Base-by-base conservation (phyloP, 306 rosid genomes). In the Fragaria vesca region DNA sequence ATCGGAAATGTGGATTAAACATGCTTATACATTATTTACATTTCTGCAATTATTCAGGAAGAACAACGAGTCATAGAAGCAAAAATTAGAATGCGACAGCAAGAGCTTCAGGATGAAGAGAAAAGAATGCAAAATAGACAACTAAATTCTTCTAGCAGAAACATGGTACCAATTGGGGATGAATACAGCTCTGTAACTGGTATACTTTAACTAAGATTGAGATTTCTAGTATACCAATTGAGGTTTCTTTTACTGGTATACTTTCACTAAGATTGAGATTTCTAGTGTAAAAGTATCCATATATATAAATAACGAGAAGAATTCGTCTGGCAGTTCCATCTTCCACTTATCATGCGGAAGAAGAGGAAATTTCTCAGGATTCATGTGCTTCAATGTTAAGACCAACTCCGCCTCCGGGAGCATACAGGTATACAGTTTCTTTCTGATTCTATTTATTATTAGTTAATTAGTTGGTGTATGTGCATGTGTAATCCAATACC, bases 51-150 rank as follows among this genome's bases (percentile, higher is more conserved):
- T 80, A 66, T 74, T 80, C 80, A 93, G 98, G 99, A 96, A 81
- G 99, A 96, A 85, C 99, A 96, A 66, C 96, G 99, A 54, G 99
- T 96, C 78, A 96, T 96, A 71, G 99, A 96, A 87, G 99, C 99
- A 46, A 93, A 93, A 88, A 93, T 96, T 79, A 96, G 98, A 88
- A 96, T 93, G 76, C 93, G 93, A 45, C 93, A 86, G 83, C 89
- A 93, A 78, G 97, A 96, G 84, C 85, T 96, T 78, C 90, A 78
- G 82, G 98, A 91, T 79, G 99, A 96, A 78, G 97, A 90, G 81
- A 97, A 91, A 72, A 93, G 96, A 90, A 83, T 90, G 89, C 93
- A 86, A 73, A 90, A 88, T 86, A 91, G 96, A 82, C 86, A 84
- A 81, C 65, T 66, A 69, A 84, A 83, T 84, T 83, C 90, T 74